These are phyloP conservation scores for Claviceps sp. DNA, from an alignment of 2,329 filamentous ascomycete species.

Conservation along the genomic window DNA sequence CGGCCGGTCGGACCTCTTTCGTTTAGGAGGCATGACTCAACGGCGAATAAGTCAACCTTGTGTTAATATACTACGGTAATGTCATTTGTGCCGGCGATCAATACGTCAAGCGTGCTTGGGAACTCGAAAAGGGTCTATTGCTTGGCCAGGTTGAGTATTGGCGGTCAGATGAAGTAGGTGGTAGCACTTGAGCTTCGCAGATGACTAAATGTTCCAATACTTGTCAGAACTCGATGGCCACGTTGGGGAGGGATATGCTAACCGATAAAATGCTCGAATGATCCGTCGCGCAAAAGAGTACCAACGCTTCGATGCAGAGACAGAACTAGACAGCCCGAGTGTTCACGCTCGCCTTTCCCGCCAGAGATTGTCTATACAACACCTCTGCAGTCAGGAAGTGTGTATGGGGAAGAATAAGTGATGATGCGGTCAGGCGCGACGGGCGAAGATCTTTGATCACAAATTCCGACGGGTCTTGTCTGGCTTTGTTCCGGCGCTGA, in stretches of 20 bases:
- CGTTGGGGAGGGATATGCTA: not conserved
- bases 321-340: not conserved
- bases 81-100: slow-evolving; percentile 19
- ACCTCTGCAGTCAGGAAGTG: not conserved
- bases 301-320: not conserved
- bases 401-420: not conserved
- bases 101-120: not conserved
- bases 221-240: not conserved
- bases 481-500: not conserved
- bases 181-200: not conserved
- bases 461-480: slow-evolving; percentile 4
- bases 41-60: slow-evolving; percentile 7
- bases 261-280: not conserved
- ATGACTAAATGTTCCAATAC: not conserved
- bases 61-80: slow-evolving; percentile 13
- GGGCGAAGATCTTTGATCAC: slow-evolving; percentile 1
- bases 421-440: not conserved
- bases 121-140: not conserved
- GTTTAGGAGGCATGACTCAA: slow-evolving; percentile 42
- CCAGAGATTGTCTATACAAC: no score
- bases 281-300: not conserved
- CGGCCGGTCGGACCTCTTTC: slow-evolving; percentile 42
- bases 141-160: not conserved
- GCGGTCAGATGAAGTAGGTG: not conserved
- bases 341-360: not conserved